Percentiles rank a stretch among this genome's conserved stretches.
These are phyloP conservation scores for Astraeus odoratus DNA, from an alignment of 768 basidiomycete species.

Conservation along the genomic window DNA sequence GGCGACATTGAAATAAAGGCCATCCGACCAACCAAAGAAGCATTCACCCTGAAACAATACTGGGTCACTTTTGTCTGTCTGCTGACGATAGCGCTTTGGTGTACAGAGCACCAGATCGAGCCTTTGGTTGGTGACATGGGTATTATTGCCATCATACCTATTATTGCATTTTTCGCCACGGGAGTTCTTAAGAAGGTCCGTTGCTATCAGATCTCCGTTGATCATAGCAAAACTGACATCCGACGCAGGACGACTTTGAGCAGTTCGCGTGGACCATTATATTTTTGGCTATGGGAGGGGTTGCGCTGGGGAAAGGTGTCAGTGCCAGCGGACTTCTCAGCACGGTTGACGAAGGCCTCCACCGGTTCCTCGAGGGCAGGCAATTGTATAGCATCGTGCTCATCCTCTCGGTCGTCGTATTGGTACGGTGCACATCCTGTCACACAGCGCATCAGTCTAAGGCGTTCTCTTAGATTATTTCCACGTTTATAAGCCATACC, in stretches of 20 bases:
- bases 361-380: conserved; percentile 52
- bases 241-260: conserved; percentile 81
- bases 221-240: not conserved
- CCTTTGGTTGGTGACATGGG: conserved; percentile 90
- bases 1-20: conserved; percentile 78
- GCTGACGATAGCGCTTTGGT: conserved; percentile 85
- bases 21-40: conserved; percentile 77
- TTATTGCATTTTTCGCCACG: conserved; percentile 90
- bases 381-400: conserved; percentile 64
- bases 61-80: conserved; percentile 84
- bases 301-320: conserved; percentile 92
- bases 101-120: conserved; percentile 75
- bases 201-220: not conserved
- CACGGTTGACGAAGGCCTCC: conserved; percentile 62
- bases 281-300: conserved; percentile 96
- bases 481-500: conserved; percentile 96
- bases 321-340: conserved; percentile 81
- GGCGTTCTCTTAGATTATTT: conserved; percentile 51
- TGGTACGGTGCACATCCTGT: conserved; percentile 38
- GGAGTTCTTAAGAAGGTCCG: conserved; percentile 87
- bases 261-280: conserved; percentile 93
- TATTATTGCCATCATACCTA: conserved; percentile 87
- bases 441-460: not conserved
- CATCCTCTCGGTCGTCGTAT: conserved; percentile 59
- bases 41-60: conserved; percentile 79